Evolutionary conservation across 2,329 filamentous ascomycete species (phyloP).

Genomic region (Ophiostoma ips): DNA sequence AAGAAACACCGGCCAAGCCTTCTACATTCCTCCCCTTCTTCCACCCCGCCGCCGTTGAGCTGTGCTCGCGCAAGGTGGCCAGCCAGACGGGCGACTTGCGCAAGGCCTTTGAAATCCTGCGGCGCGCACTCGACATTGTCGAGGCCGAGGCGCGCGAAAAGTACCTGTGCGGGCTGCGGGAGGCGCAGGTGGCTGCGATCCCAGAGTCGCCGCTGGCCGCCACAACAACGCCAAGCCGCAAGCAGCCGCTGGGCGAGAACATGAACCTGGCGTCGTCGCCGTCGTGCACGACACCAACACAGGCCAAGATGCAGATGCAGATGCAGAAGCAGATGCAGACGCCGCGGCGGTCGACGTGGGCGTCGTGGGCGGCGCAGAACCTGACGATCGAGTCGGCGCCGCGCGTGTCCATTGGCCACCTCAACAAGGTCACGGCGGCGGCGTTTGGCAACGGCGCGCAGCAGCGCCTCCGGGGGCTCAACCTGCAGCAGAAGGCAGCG

Average conservation of each 20-base stretch:
- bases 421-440: constrained; percentile 80
- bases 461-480: constrained; percentile 74
- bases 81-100: constrained; percentile 88
- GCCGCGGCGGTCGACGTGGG: constrained; percentile 11
- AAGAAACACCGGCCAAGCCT: not conserved
- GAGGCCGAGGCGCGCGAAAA: constrained; percentile 71
- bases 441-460: constrained; percentile 81
- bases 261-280: constrained; percentile 49
- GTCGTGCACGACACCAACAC: constrained; percentile 13
- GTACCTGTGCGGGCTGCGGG: constrained; percentile 43
- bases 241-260: constrained; percentile 61
- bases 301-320: constrained; percentile 29
- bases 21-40: constrained; percentile 61
- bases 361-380: constrained; percentile 41
- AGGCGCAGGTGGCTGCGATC: not conserved
- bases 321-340: no score
- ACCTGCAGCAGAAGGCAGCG: constrained; percentile 91
- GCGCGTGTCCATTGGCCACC: constrained; percentile 74
- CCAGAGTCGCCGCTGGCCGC: not conserved
- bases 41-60: constrained; percentile 82
- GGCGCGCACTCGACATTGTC: constrained; percentile 75
- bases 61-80: constrained; percentile 88
- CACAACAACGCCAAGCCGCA: constrained; percentile 42
- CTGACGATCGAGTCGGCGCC: constrained; percentile 71
- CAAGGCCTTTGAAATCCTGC: constrained; percentile 89